phyloP scores from a whole-genome alignment of 129 eudicot species.

The Deinandra increscens region DNA sequence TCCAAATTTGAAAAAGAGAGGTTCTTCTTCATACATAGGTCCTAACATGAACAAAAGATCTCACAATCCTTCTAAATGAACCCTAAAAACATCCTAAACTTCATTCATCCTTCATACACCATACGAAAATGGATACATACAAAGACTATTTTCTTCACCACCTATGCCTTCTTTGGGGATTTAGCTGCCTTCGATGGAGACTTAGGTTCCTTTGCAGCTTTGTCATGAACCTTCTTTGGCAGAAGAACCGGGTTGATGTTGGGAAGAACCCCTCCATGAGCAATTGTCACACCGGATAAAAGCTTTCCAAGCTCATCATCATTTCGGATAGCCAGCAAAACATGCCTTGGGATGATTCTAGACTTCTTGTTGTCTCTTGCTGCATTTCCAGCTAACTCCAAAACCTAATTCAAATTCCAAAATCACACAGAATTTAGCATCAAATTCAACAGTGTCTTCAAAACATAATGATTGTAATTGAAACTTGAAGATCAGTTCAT shows the following conservation, averaged over 20 bases:
- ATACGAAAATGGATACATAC: not conserved
- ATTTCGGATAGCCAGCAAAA: slow-evolving; percentile 57
- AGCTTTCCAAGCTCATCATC: slow-evolving; percentile 67
- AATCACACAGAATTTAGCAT: not conserved
- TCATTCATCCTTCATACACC: slow-evolving; percentile 15
- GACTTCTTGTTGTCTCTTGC: slow-evolving; percentile 68
- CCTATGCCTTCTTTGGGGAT: slow-evolving; percentile 46
- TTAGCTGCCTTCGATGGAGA: slow-evolving; percentile 51
- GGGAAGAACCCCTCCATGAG: slow-evolving; percentile 67
- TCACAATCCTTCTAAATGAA: slow-evolving; percentile 7
- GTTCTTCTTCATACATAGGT: slow-evolving; percentile 24
- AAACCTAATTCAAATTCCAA: slow-evolving; percentile 41
- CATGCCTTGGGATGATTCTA: slow-evolving; percentile 57
- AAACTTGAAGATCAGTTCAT: not conserved
- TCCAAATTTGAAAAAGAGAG: slow-evolving; percentile 20
- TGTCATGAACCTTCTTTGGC: slow-evolving; percentile 55
- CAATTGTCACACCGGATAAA: slow-evolving; percentile 59
- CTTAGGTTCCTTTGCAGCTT: slow-evolving; percentile 43
- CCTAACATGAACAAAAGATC: slow-evolving; percentile 12
- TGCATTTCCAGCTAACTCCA: slow-evolving; percentile 76
- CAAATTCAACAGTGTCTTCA: too few relatives aligned
- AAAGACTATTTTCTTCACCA: not conserved
- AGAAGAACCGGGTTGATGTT: slow-evolving; percentile 68
- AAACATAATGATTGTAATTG: too few relatives aligned
- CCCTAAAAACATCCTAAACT: not conserved